Evolutionary conservation across 768 basidiomycete species (phyloP).

Genomic region (Peribolospora kevripleyi): DNA sequence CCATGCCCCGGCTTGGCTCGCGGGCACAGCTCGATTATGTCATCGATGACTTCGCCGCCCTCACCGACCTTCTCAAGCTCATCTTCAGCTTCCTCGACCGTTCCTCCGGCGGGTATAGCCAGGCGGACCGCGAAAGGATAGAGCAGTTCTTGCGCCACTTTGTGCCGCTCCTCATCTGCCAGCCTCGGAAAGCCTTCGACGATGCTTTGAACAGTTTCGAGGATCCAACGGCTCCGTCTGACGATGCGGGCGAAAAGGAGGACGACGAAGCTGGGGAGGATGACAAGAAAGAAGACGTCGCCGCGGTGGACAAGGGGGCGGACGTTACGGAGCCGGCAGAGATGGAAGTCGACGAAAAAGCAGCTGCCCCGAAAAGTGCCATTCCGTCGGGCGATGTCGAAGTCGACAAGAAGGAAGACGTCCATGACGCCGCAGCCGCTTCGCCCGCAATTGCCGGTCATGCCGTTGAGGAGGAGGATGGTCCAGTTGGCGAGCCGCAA

Average conservation of each 20-base stretch:
- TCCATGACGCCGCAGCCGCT: too few relatives aligned
- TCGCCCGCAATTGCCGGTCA: too few relatives aligned
- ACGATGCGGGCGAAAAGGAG: not conserved
- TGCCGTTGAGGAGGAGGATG: too few relatives aligned
- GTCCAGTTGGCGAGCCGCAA: too few relatives aligned
- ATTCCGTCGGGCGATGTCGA: too few relatives aligned
- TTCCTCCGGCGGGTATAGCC: conserved; percentile 34
- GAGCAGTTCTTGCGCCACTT: conserved; percentile 68
- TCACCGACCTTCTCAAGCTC: conserved; percentile 65
- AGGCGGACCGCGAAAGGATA: conserved; percentile 51
- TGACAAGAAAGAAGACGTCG: conserved; percentile 23
- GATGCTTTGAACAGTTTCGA: conserved; percentile 17
- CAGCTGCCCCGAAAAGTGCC: too few relatives aligned
- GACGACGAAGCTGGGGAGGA: conserved; percentile 45
- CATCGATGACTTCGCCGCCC: conserved; percentile 49
- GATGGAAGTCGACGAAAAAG: not conserved
- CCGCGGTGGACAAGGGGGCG: conserved; percentile 20
- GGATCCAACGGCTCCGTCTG: conserved; percentile 21
- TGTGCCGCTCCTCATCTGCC: conserved; percentile 51
- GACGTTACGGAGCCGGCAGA: not conserved
- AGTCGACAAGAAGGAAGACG: too few relatives aligned
- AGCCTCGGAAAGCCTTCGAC: conserved; percentile 20
- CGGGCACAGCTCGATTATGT: conserved; percentile 45
- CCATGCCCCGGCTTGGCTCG: conserved; percentile 19
- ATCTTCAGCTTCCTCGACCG: conserved; percentile 78